Evolutionary conservation across 2,329 filamentous ascomycete genomes (phyloP), one percentile per base, ranked within the genome.

Genomic region (Sporothrix globosa): DNA sequence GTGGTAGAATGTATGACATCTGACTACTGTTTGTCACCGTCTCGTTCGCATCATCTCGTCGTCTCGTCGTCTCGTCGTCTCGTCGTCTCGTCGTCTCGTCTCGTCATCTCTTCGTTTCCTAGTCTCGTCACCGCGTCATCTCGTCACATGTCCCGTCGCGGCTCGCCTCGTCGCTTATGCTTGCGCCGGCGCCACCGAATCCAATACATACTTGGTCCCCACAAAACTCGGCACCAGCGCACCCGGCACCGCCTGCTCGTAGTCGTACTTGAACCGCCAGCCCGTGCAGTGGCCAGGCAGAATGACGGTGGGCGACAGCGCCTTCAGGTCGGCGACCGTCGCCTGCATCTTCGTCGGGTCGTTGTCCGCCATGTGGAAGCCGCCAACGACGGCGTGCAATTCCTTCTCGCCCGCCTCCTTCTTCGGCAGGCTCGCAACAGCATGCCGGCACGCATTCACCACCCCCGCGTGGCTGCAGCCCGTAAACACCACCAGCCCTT

Each of bases 391-490:
- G 2, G 83, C 83, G 73, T 86, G 81, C 2, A 87, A 76, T 13
- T 5, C 19, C 0, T 82, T 82, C 3, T 78, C 75, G 41, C 41
- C 41, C 11, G 9, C 14, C 2, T 7, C 41, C 41, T 13, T 4
- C 9, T 2, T 13, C 41, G 41, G 41, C 9, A 44, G 41, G 41
- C 41, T 44, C 0, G 82, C 77, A 0, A 83, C 53, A 0, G 84
- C 84, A 74, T 86, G 81, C 53, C 79, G 80, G 1, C 81, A 77
- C 2, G 82, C 80, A 73, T 87, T 87, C 68, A 87, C 82, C 9
- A 87, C 82, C 0, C 85, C 85, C 0, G 85, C 83, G 70, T 87
- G 85, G 73, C 83, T 85, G 77, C 85, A 87, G 13, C 85, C 85
- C 0, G 85, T 86, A 74, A 87, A 85, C 24, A 87, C 78, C 1